Evolutionary conservation across 148 eudicot species (phyloP).

Genomic region (Mesembryanthemum crystallinum): DNA sequence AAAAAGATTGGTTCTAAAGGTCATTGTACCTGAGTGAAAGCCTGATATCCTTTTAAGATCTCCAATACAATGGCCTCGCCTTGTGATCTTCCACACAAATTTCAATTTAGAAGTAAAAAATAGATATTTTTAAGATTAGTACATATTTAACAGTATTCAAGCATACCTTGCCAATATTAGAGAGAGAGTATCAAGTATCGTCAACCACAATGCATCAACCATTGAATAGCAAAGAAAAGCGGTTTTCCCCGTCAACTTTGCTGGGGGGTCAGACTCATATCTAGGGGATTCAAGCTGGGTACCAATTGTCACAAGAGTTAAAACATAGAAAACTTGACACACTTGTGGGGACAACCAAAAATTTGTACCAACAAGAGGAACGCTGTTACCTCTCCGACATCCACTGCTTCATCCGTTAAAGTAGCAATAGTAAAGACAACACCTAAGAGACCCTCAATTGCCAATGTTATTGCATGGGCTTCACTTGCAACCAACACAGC

Average conservation of each 20-base stretch:
- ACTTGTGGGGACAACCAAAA: slow-evolving; percentile 9
- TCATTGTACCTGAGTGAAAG: slow-evolving; percentile 81
- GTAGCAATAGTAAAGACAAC: slow-evolving; percentile 98
- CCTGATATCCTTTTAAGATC: slow-evolving; percentile 95
- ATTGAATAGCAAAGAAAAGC: slow-evolving; percentile 74
- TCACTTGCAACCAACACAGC: slow-evolving; percentile 99
- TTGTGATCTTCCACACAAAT: slow-evolving; percentile 64
- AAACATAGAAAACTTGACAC: neutral
- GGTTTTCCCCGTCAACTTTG: slow-evolving; percentile 70
- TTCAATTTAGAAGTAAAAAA: slow-evolving; percentile 27
- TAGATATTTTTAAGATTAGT: slow-evolving; percentile 7
- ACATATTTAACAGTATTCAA: slow-evolving; percentile 13
- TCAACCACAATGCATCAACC: slow-evolving; percentile 95
- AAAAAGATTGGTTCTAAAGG: neutral
- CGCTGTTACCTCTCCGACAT: slow-evolving; percentile 80
- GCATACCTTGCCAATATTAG: slow-evolving; percentile 79
- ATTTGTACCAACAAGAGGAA: neutral
- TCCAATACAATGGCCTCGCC: slow-evolving; percentile 98
- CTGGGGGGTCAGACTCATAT: slow-evolving; percentile 55
- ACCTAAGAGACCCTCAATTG: slow-evolving; percentile 93
- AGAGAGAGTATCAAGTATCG: slow-evolving; percentile 87
- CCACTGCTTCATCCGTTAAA: slow-evolving; percentile 97
- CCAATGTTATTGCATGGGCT: slow-evolving; percentile 96
- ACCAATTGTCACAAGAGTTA: slow-evolving; percentile 24
- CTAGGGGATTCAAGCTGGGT: slow-evolving; percentile 97